Evolutionary conservation across 345 rosid species (phyloP).

Genomic region (Populus davidiana): DNA sequence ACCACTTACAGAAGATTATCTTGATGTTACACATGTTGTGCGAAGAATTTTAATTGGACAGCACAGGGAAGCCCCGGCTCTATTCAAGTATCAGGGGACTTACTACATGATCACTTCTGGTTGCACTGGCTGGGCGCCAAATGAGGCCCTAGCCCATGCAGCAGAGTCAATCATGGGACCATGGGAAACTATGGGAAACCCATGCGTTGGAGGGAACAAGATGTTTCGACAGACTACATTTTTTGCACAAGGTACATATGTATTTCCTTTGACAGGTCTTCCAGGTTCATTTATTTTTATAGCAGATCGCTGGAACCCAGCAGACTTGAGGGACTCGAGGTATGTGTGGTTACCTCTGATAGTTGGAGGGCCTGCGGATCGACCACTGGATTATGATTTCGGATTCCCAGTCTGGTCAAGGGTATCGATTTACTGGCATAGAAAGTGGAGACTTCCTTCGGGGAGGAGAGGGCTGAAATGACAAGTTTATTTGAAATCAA

Average conservation of each 20-base stretch:
- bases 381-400: conserved; percentile 61
- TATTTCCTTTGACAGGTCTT: conserved; percentile 69
- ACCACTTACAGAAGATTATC: conserved; percentile 68
- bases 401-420: conserved; percentile 85
- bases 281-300: conserved; percentile 72
- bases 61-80: conserved; percentile 87
- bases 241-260: conserved; percentile 81
- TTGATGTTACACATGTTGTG: conserved; percentile 51
- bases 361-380: conserved; percentile 76
- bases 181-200: conserved; percentile 94
- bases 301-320: conserved; percentile 97
- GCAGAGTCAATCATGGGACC: conserved; percentile 88
- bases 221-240: conserved; percentile 63
- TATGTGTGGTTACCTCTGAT: conserved; percentile 83
- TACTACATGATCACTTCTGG: conserved; percentile 94
- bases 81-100: conserved; percentile 68
- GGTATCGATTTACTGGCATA: conserved; percentile 90
- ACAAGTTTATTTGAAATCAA: conserved; percentile 9
- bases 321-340: conserved; percentile 80
- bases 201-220: conserved; percentile 82
- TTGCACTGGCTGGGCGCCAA: conserved; percentile 97
- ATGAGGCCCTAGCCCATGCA: conserved; percentile 81
- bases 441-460: conserved; percentile 77
- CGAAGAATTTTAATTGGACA: conserved; percentile 63
- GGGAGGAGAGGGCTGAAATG: conserved; percentile 28